Evolutionary conservation across 495 filamentous ascomycete species (phyloP).

Genomic region (Bacidia rubella): DNA sequence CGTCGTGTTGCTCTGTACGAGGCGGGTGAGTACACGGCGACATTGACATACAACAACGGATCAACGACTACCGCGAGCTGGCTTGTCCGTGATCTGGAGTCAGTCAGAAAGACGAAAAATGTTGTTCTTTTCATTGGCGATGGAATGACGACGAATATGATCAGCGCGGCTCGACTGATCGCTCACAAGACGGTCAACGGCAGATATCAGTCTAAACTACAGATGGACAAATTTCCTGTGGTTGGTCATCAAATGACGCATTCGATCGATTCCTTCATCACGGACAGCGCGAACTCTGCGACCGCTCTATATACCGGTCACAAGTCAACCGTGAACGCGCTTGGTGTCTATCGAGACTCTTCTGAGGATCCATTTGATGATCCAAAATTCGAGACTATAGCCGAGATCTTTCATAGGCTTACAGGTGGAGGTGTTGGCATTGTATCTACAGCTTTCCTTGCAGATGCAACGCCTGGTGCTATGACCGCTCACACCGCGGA

Average conservation of each 20-base stretch:
- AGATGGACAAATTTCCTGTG: slow-evolving; percentile 59
- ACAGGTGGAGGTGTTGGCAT: slow-evolving; percentile 41
- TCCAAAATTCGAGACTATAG: slow-evolving; percentile 66
- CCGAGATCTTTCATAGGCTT: slow-evolving; percentile 53
- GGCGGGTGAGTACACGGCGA: slow-evolving; percentile 57
- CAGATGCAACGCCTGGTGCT: slow-evolving; percentile 60
- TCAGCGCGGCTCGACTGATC: slow-evolving; percentile 56
- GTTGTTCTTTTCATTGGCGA: slow-evolving; percentile 59
- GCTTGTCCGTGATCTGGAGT: slow-evolving; percentile 51
- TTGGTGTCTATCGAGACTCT: slow-evolving; percentile 60
- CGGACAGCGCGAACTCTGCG: slow-evolving; percentile 63
- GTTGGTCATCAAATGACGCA: slow-evolving; percentile 59
- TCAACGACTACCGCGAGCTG: slow-evolving; percentile 52
- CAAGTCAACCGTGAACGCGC: slow-evolving; percentile 59
- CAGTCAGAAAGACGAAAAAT: slow-evolving; percentile 58
- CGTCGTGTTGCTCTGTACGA: slow-evolving; percentile 52
- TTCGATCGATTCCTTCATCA: slow-evolving; percentile 63
- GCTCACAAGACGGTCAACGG: slow-evolving; percentile 64
- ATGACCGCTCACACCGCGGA: slow-evolving; percentile 51
- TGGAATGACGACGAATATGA: slow-evolving; percentile 73
- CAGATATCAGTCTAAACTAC: slow-evolving; percentile 52
- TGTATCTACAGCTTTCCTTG: slow-evolving; percentile 55
- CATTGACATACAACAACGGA: slow-evolving; percentile 51
- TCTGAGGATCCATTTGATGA: slow-evolving; percentile 53
- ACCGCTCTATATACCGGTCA: slow-evolving; percentile 62